Conservation (phyloP, 495 filamentous ascomycete species). For the Aspergillus carlsbadensis region DNA sequence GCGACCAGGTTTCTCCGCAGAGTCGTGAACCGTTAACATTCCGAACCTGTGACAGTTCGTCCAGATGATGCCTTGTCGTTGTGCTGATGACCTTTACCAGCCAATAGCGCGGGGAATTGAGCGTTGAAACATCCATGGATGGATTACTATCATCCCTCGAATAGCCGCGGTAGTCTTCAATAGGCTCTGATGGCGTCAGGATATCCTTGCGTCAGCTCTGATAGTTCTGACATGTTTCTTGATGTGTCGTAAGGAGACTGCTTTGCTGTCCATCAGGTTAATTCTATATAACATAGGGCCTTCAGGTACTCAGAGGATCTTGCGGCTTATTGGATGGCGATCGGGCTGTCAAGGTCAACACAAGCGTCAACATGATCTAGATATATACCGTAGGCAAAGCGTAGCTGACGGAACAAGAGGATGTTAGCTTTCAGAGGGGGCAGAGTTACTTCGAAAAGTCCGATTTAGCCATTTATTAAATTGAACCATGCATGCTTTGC, state of each 20-base stretch:
- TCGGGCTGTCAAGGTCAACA: too few relatives aligned
- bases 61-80: constrained; percentile 16
- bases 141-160: constrained; percentile 9
- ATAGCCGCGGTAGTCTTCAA: constrained; percentile 11
- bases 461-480: not conserved
- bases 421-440: not conserved
- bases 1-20: too few relatives aligned
- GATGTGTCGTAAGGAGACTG: constrained; percentile 1
- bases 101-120: constrained; percentile 4
- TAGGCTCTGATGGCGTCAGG: constrained; percentile 9
- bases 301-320: too few relatives aligned
- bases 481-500: too few relatives aligned
- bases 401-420: not conserved
- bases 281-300: too few relatives aligned
- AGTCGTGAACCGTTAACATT: not conserved
- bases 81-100: constrained; percentile 9
- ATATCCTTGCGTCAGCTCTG: constrained; percentile 14
- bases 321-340: too few relatives aligned
- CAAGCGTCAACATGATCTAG: too few relatives aligned
- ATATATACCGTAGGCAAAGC: not conserved
- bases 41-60: constrained; percentile 7
- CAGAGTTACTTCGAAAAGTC: not conserved
- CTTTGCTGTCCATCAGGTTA: not conserved
- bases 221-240: constrained; percentile 9
- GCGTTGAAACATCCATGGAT: not conserved